Base-by-base conservation (phyloP, 169 alveolate species). In the Cystoisospora suis region DNA sequence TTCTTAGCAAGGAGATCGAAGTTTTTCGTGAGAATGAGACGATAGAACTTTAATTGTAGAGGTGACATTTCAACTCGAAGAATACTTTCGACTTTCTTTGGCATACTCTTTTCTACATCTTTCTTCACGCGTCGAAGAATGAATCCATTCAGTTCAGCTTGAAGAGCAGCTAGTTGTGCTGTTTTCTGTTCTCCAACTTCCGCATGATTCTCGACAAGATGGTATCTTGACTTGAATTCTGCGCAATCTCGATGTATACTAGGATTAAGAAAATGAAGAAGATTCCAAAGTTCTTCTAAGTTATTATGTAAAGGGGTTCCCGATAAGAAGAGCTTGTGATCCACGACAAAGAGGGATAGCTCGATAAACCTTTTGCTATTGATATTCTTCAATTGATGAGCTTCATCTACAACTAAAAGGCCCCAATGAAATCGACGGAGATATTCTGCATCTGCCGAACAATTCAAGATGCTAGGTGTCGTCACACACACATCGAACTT, bases 261-360 rank as follows among this genome's bases (percentile, higher is more conserved):
- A n/a, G 99, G 99, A 95, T 98, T 98, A 58, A 98, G 94, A 94
- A 98, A 98, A 85, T 98, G 99, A 88, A 98, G 92, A 20, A 98
- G 94, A 27, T 99, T 97, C 99, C 99, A 98, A 75, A 98, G 93
- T 92, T 98, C 99, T 94, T 98, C 99, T 36, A 98, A 91, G 86
- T 98, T 98, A 90, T 98, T 98, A 90, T 98, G 98, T 69, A 98
- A 95, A 15, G 99, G 99, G 27, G 99, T 98, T 23, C 99, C 99
- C 36, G 93, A 45, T 53, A 92, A 75, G 6, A 91, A 59, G 42
- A 91, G 79, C 65, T 47, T 89, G 93, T 36, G 47, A 17, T 86
- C 89, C 47, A 49, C 79, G 27, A 17, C 45, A 69, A 91, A 85
- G 42, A 81, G 75, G 59, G 93, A 91, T 45, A 96, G 91, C 79